These are phyloP conservation scores for Crucihimalaya himalaica DNA, from an alignment of 345 rosid species.

Conservation along the genomic window DNA sequence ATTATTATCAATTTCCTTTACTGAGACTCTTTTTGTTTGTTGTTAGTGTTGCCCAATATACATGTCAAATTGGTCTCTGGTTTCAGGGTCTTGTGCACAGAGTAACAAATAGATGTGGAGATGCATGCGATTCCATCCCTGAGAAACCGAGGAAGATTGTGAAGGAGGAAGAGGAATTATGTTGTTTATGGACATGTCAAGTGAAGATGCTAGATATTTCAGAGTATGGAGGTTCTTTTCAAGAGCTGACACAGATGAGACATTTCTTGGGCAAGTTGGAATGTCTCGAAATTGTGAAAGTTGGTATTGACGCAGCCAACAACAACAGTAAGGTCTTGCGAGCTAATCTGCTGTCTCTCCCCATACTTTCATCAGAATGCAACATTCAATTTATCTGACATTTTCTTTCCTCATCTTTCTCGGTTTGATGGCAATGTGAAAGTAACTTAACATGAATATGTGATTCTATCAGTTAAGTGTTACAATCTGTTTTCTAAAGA, in stretches of 20 bases:
- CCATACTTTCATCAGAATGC: background rate
- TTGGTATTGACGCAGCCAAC: background rate
- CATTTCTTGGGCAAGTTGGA: background rate
- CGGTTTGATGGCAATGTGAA: background rate
- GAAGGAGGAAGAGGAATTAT: no score
- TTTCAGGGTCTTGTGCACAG: no score
- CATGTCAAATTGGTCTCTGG: no score
- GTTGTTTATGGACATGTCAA: background rate
- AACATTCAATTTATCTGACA: background rate
- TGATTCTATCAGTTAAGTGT: background rate
- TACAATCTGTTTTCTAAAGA: background rate
- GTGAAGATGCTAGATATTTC: background rate
- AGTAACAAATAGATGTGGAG: no score
- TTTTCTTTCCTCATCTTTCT: background rate
- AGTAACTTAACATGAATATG: background rate
- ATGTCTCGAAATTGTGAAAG: background rate
- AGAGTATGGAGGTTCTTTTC: background rate
- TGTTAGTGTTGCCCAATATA: no score
- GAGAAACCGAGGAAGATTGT: no score
- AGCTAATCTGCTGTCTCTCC: background rate
- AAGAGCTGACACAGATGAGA: background rate
- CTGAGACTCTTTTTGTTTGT: no score
- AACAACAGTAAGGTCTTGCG: background rate
- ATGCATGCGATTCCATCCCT: no score
- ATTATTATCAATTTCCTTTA: no score